A percentile compares a stretch with the other conserved stretches of the same genome.
These are phyloP conservation scores for Yamadazyma akitaensis DNA, from an alignment of 805 yeast genomes.

Conservation along the genomic window DNA sequence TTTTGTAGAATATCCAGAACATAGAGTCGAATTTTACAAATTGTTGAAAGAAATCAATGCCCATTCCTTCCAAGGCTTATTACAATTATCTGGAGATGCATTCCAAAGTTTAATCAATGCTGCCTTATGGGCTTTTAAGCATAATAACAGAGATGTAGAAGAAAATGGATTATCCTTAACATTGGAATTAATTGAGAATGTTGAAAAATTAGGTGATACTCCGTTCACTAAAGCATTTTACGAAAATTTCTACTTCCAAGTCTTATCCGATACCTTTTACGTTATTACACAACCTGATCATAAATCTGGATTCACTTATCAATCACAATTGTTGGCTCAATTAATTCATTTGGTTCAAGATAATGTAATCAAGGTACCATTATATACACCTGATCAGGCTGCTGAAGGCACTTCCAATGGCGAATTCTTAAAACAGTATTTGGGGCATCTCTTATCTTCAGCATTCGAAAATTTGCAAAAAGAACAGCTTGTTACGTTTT, in stretches of 20 bases:
- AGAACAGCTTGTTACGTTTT: constrained; percentile 78
- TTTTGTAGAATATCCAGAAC: constrained; percentile 96
- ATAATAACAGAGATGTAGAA: constrained; percentile 95
- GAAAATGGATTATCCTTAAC: constrained; percentile 84
- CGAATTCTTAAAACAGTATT: constrained; percentile 71
- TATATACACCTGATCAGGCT: constrained; percentile 77
- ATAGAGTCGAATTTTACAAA: constrained; percentile 93
- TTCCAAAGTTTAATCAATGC: constrained; percentile 90
- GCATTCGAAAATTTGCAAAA: constrained; percentile 92
- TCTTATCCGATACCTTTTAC: constrained; percentile 85
- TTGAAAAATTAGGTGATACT: constrained; percentile 67
- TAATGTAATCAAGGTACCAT: constrained; percentile 68
- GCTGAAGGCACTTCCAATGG: constrained; percentile 83
- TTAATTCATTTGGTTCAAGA: constrained; percentile 80
- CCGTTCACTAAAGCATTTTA: constrained; percentile 83
- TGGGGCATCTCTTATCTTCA: constrained; percentile 73
- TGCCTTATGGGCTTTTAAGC: constrained; percentile 97
- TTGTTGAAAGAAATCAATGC: constrained; percentile 82
- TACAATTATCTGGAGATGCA: constrained; percentile 86
- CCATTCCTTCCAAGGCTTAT: constrained; percentile 79
- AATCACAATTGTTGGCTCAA: constrained; percentile 78
- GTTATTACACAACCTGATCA: constrained; percentile 97
- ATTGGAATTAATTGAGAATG: constrained; percentile 78
- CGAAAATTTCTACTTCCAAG: constrained; percentile 82
- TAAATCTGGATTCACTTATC: constrained; percentile 90